Evolutionary conservation across 495 filamentous ascomycete species (phyloP).

Genomic region (Usnea hakonensis): DNA sequence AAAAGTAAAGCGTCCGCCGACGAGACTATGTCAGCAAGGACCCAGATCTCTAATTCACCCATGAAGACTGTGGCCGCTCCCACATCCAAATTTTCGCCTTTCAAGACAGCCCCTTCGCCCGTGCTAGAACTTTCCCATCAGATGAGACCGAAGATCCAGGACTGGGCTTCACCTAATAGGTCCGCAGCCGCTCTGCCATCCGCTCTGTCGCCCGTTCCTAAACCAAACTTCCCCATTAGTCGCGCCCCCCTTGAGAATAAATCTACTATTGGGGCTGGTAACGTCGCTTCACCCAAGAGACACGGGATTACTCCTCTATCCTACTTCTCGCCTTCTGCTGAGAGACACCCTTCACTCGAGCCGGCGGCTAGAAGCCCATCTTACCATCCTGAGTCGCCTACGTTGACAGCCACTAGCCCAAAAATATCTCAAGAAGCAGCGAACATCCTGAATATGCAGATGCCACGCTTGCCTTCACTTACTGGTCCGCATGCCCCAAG

Average conservation of each 20-base stretch:
- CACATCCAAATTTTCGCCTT: background rate
- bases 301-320: background rate
- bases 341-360: background rate
- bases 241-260: background rate
- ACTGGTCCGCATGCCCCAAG: background rate
- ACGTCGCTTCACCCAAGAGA: background rate
- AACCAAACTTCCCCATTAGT: background rate
- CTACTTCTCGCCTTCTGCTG: background rate
- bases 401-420: background rate
- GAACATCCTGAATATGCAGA: background rate
- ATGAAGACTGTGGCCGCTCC: background rate
- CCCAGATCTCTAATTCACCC: background rate
- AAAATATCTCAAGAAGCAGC: background rate
- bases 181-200: background rate
- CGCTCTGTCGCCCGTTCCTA: background rate
- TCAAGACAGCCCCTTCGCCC: background rate
- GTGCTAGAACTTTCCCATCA: background rate
- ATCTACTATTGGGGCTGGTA: no score
- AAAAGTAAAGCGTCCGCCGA: slow-evolving; percentile 3
- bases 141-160: background rate
- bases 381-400: slow-evolving; percentile 20
- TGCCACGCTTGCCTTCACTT: background rate
- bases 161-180: background rate
- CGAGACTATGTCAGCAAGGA: background rate
- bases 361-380: slow-evolving; percentile 17